These are phyloP conservation scores for Sherardia arvensis DNA, from an alignment of 257 asterid genomes.

Conservation along the genomic window DNA sequence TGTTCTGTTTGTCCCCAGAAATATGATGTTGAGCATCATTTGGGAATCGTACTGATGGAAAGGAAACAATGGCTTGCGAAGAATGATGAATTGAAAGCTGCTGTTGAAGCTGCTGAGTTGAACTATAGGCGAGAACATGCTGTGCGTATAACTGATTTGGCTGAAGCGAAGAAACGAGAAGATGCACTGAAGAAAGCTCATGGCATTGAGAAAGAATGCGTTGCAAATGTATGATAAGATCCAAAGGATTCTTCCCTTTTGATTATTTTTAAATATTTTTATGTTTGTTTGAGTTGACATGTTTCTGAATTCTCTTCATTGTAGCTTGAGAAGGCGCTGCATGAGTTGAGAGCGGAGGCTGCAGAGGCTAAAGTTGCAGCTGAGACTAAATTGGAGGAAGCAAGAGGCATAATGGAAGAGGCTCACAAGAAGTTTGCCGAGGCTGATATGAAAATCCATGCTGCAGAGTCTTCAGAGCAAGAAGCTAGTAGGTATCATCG, in stretches of 20 bases:
- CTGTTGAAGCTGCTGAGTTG: conserved; percentile 59
- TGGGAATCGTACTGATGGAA: conserved; percentile 92
- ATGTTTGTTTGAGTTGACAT: conserved; percentile 4
- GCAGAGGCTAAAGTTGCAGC: conserved; percentile 82
- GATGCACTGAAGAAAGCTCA: conserved; percentile 74
- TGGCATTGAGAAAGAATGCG: conserved; percentile 92
- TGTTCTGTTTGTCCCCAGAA: conserved; percentile 29
- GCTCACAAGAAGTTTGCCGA: conserved; percentile 56
- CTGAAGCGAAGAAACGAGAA: conserved; percentile 69
- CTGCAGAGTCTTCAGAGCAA: conserved; percentile 78
- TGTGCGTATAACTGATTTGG: conserved; percentile 49
- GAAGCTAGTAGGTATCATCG: conserved; percentile 78
- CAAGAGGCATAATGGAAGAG: conserved; percentile 57
- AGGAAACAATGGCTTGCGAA: conserved; percentile 73
- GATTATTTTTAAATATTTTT: not conserved
- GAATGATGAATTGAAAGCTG: conserved; percentile 54
- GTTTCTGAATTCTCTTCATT: conserved; percentile 5
- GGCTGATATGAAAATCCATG: conserved; percentile 58
- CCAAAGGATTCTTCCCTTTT: conserved; percentile 3
- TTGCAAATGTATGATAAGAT: conserved; percentile 49
- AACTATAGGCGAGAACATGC: conserved; percentile 52
- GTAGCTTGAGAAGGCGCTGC: conserved; percentile 92
- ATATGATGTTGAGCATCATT: conserved; percentile 82
- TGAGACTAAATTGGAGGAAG: conserved; percentile 65
- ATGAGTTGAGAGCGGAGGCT: conserved; percentile 88